These are phyloP conservation scores for Russula sp. DNA, from an alignment of 768 basidiomycete species.

Conservation along the genomic window DNA sequence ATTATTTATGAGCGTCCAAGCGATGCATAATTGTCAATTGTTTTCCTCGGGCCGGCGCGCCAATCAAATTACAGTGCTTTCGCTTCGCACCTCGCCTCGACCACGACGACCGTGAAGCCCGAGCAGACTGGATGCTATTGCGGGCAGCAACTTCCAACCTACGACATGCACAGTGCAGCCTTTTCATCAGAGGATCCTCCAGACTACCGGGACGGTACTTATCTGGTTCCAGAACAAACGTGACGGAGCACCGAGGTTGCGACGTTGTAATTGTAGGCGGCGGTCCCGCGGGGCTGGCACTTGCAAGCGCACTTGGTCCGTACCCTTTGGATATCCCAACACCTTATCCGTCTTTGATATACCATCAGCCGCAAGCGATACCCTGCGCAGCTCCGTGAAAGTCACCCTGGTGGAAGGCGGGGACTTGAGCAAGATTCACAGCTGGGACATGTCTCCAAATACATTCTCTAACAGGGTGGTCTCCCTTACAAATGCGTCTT, in stretches of 20 bases:
- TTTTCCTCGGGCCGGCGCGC: background rate
- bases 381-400: conserved; percentile 44
- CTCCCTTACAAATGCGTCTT: conserved; percentile 73
- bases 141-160: background rate
- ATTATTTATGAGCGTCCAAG: background rate
- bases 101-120: background rate
- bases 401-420: conserved; percentile 79
- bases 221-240: background rate
- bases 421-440: conserved; percentile 56
- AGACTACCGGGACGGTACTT: background rate
- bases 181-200: background rate
- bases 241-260: conserved; percentile 37
- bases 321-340: background rate
- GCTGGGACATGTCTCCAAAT: conserved; percentile 53
- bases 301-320: conserved; percentile 82
- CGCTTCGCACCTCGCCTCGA: no score
- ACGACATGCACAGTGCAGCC: background rate
- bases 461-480: conserved; percentile 79
- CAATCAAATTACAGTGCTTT: background rate
- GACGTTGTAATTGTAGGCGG: conserved; percentile 95
- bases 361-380: conserved; percentile 43
- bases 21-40: background rate
- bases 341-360: conserved; percentile 4
- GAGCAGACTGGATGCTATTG: background rate
- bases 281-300: conserved; percentile 83